These are phyloP conservation scores for Gymnopilus dilepis DNA, from an alignment of 768 basidiomycete species.

Conservation along the genomic window DNA sequence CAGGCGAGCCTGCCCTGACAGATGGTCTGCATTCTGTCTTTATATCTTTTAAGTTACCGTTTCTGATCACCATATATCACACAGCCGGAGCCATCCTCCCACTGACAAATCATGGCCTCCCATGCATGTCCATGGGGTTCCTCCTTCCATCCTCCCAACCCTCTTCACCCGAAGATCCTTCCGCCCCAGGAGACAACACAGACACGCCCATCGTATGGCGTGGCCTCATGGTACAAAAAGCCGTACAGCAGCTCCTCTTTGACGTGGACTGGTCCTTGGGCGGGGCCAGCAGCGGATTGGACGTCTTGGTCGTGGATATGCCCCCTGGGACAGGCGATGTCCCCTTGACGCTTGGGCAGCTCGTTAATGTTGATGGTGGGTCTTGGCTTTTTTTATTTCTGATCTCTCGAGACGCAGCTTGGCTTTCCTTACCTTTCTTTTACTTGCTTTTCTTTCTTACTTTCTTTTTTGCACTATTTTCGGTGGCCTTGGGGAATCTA, in stretches of 20 bases:
- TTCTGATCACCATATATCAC: conserved; percentile 1
- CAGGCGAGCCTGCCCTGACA: conserved; percentile 81
- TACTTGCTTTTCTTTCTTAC: too few species aligned
- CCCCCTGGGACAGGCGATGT: conserved; percentile 98
- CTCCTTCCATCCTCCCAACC: conserved; percentile 62
- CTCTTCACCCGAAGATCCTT: conserved; percentile 23
- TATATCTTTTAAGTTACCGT: neutral
- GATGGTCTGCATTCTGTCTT: conserved; percentile 50
- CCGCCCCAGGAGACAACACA: conserved; percentile 39
- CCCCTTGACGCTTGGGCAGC: conserved; percentile 74
- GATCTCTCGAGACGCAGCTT: too few species aligned
- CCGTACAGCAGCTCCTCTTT: conserved; percentile 94
- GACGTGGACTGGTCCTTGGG: conserved; percentile 86
- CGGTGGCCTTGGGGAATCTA: too few species aligned
- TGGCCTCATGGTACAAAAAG: conserved; percentile 98
- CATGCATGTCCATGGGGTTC: conserved; percentile 98
- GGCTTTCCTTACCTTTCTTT: too few species aligned
- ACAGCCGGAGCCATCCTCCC: conserved; percentile 82
- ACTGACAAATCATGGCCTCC: conserved; percentile 84
- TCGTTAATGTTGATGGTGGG: conserved; percentile 27
- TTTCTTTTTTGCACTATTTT: too few species aligned
- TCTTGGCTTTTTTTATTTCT: neutral
- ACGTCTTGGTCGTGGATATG: conserved; percentile 92
- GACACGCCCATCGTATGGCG: conserved; percentile 94
- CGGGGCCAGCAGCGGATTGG: conserved; percentile 58